Base-by-base conservation (phyloP, 2,329 filamentous ascomycete species). In the Ceratocystiopsis minuta region DNA sequence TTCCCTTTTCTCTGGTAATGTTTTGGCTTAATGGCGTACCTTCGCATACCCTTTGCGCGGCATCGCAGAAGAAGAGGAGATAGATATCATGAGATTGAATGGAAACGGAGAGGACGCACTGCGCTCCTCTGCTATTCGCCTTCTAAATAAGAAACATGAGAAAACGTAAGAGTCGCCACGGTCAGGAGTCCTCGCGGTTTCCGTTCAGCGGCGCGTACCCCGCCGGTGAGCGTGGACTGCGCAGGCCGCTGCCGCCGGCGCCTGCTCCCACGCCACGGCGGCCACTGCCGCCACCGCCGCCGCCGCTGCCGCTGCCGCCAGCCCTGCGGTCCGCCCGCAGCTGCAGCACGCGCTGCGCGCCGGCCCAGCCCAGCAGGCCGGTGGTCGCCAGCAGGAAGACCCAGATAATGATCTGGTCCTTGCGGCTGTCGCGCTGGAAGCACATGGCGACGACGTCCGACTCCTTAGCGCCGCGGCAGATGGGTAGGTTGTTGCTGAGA, bases 401-500 rank as follows among this genome's bases (percentile, higher is more conserved):
- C 67, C 75, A 74, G 4, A 79, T 75, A 33, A 79, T 77, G 49
- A 78, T 65, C 57, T 70, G 68, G 57, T 79, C 75, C 59, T 79
- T 79, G 55, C 68, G 67, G 54, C 70, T 75, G 55, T 79, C 75
- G 48, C 75, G 68, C 63, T 78, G 72, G 58, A 79, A 79, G 55
- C 75, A 79, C 53, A 66, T 63, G 24, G 75, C 75, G 36, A 70
- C 59, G 16, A 78, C 70, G 52, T 78, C 72, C 52, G 68, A 70
- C 50, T 78, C 72, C 48, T 67, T 66, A 41, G 72, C 72, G 48
- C 67, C 64, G 51, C 72, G 69, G 62, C 75, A 79, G 52, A 79
- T 75, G 44, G 70, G 70, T 18, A 79, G 60, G 50, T 64, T 68
- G 49, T 65, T 65, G 47, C 74, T 67, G 37, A 78, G 66, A 56